Base-by-base conservation (phyloP, 2,329 filamentous ascomycete species). In the Ophiocordyceps robertsii region DNA sequence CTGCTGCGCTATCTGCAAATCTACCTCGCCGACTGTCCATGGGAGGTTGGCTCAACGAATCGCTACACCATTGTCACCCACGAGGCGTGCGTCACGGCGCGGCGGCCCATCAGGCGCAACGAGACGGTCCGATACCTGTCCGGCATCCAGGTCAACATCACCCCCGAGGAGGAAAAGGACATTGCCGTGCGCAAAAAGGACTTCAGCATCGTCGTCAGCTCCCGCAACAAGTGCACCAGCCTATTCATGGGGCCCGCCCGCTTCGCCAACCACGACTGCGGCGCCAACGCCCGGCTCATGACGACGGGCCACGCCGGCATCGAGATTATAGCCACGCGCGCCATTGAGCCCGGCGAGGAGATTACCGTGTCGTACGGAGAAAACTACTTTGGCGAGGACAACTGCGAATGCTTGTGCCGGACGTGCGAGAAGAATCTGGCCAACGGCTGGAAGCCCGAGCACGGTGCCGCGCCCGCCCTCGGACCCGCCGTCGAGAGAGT, bases 351-450 rank as follows among this genome's bases (percentile, higher is more conserved):
- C 1, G 92, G 89, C 4, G 89, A 98, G 46, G 92, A 98, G 60
- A 94, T 98, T 46, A 98, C 92, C 0, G 92, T 98, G 0, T 90
- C 83, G 0, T 98, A 98, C 55, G 88, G 90, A 21, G 88, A 94
- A 16, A 88, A 86, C 56, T 98, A 98, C 60, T 98, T 98, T 64
- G 92, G 92, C 3, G 81, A 87, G 37, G 79, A 89, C 58, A 98
- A 98, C 52, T 89, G 88, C 60, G 92, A 98, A 57, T 98, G 92
- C 57, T 68, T 98, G 2, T 98, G 92, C 60, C 73, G 75, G 51
- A 92, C 84, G 0, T 98, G 92, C 59, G 92, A 98, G 63, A 69
- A 73, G 19, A 67, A 70, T 3, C 66, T 76, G 44, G 71, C 73
- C 42, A 96, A 95, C 57, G 92, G 92, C 1, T 98, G 93, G 93